Evolutionary conservation across 2,329 filamentous ascomycete species (phyloP).

Genomic region (Corynespora cassiicola): DNA sequence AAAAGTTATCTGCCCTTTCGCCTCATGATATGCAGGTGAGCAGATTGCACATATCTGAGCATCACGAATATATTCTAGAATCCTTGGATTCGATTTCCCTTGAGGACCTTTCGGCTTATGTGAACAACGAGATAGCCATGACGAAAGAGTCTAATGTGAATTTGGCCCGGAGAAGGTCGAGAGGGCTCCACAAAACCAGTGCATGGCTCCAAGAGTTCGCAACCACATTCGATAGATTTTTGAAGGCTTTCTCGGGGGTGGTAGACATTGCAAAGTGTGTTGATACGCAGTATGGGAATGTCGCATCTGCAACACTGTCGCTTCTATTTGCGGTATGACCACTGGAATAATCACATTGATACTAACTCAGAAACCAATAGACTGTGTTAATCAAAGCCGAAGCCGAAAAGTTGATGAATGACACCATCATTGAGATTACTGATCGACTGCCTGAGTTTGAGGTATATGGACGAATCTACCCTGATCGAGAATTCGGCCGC

Average conservation of each 20-base stretch:
- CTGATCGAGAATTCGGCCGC: conserved; percentile 3
- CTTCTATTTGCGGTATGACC: conserved; percentile 5
- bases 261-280: conserved; percentile 3
- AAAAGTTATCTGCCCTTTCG: too few relatives aligned
- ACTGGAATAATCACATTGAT: neutral
- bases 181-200: conserved; percentile 1
- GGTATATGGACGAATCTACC: conserved; percentile 10
- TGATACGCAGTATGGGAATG: conserved; percentile 5
- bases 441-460: conserved; percentile 11
- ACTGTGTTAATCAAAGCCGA: conserved; percentile 11
- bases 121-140: neutral
- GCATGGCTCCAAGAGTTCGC: neutral
- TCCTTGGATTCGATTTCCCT: conserved; percentile 1
- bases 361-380: neutral
- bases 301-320: conserved; percentile 6
- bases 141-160: neutral
- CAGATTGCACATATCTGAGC: too few relatives aligned
- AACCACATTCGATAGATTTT: conserved; percentile 4
- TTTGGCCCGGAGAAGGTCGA: conserved; percentile 1
- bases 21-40: too few relatives aligned
- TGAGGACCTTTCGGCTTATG: conserved; percentile 1
- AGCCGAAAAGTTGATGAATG: conserved; percentile 10
- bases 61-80: too few relatives aligned
- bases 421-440: conserved; percentile 9
- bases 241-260: conserved; percentile 6